Conservation (phyloP, 2,329 filamentous ascomycete species). For the Dichotomopilus funicola region DNA sequence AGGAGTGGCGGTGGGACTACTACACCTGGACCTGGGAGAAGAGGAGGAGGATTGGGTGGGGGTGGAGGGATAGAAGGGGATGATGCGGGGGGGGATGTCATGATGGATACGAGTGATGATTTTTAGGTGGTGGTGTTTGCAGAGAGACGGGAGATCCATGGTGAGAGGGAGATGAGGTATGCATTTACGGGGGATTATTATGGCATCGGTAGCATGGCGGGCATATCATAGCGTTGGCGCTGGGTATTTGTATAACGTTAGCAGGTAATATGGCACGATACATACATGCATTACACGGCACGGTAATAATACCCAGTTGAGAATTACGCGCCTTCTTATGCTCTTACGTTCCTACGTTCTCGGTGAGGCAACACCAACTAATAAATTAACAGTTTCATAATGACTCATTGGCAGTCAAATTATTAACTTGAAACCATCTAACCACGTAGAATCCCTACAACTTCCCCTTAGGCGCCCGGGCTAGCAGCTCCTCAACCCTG, state of each 20-base stretch:
- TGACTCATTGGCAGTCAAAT: too few species aligned
- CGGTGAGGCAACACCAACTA: too few species aligned
- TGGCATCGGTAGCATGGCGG: constrained; percentile 2
- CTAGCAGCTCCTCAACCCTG: constrained; percentile 55
- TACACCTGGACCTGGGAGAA: not conserved
- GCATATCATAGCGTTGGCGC: constrained; percentile 22
- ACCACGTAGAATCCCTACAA: constrained; percentile 8
- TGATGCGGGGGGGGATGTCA: constrained; percentile 31
- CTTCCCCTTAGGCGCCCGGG: constrained; percentile 19
- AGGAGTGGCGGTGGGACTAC: constrained; percentile 25
- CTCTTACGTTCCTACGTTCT: too few species aligned
- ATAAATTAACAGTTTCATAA: too few species aligned
- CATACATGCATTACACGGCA: too few species aligned
- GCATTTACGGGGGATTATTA: too few species aligned
- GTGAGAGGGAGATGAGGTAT: too few species aligned
- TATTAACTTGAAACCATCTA: not conserved
- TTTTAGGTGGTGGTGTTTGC: constrained; percentile 29
- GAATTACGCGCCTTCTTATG: too few species aligned
- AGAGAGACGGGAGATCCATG: too few species aligned
- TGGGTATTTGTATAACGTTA: constrained; percentile 4
- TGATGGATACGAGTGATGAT: constrained; percentile 53
- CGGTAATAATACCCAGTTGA: too few species aligned
- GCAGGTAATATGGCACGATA: not conserved
- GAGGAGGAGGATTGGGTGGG: constrained; percentile 25
- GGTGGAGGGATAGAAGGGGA: constrained; percentile 17